Conservation (phyloP, 495 filamentous ascomycete species). For the Chaetomium tenue region DNA sequence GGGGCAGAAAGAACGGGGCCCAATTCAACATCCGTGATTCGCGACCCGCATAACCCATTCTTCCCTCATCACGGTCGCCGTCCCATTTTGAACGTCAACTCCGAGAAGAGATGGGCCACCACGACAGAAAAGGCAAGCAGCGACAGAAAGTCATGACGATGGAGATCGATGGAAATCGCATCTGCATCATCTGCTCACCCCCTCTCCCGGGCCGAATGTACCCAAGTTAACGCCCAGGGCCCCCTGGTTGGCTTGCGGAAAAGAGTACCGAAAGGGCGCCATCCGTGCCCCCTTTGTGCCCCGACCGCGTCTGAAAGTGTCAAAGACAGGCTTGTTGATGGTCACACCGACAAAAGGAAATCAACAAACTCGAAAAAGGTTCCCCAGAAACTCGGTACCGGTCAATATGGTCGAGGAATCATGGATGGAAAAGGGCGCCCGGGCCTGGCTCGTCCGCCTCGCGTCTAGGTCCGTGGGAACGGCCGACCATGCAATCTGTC, state of each 20-base stretch:
- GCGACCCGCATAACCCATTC: constrained; percentile 7
- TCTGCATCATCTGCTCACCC: not conserved
- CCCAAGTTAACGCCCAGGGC: constrained; percentile 7
- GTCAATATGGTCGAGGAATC: not conserved
- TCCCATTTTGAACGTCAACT: constrained; percentile 17
- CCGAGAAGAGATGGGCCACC: constrained; percentile 4
- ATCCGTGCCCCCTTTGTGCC: constrained; percentile 1
- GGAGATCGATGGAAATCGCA: not conserved
- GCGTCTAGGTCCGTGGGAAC: not conserved
- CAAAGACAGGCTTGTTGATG: constrained; percentile 9
- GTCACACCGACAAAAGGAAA: constrained; percentile 19
- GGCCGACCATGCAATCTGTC: not conserved
- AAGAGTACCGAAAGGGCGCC: constrained; percentile 33
- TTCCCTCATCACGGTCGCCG: constrained; percentile 20
- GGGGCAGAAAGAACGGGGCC: constrained; percentile 3
- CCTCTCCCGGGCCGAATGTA: constrained; percentile 10
- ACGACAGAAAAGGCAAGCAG: not conserved
- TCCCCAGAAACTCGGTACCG: not conserved
- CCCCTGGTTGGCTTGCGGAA: constrained; percentile 31
- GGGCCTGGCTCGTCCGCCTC: not conserved
- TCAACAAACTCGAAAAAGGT: not conserved
- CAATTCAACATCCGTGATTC: constrained; percentile 17
- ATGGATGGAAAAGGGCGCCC: not conserved
- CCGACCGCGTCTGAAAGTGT: constrained; percentile 17
- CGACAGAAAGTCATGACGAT: not conserved